These are phyloP conservation scores for Boletus rex-veris DNA, from an alignment of 768 basidiomycete genomes.

Conservation along the genomic window DNA sequence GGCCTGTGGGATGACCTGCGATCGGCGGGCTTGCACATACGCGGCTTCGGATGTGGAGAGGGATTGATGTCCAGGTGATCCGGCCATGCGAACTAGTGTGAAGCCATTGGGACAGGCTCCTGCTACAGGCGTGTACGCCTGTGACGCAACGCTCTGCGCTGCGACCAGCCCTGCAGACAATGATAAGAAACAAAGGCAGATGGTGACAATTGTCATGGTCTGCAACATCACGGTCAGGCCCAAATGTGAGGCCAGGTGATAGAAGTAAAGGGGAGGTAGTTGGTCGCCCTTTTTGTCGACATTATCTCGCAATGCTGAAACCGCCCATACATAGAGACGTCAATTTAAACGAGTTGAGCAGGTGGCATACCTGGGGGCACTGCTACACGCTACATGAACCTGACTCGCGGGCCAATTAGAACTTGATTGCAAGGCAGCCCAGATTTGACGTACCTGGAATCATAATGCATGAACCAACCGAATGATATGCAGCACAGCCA, in stretches of 20 bases:
- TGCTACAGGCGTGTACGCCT: slow-evolving; percentile 21
- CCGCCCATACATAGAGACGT: too few species aligned
- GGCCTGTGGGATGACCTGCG: slow-evolving; percentile 36
- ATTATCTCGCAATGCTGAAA: too few species aligned
- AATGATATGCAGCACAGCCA: too few species aligned
- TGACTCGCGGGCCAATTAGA: too few species aligned
- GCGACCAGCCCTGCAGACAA: slow-evolving; percentile 5
- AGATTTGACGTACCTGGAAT: too few species aligned
- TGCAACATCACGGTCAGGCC: background rate
- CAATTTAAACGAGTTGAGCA: too few species aligned
- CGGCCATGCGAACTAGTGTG: slow-evolving; percentile 28
- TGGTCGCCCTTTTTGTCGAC: too few species aligned
- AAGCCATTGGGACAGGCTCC: slow-evolving; percentile 22
- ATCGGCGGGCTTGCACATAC: slow-evolving; percentile 35
- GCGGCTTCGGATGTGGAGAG: slow-evolving; percentile 36
- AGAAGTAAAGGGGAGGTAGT: too few species aligned
- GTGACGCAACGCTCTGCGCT: slow-evolving; percentile 23
- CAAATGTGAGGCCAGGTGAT: background rate
- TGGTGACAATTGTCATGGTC: background rate
- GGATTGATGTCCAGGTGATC: slow-evolving; percentile 24
- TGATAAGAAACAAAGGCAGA: slow-evolving; percentile 10
- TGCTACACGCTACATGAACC: too few species aligned
- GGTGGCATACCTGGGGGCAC: too few species aligned
- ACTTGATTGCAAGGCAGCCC: too few species aligned
- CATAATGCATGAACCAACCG: too few species aligned